These are phyloP conservation scores for Pilobolus umbonatus DNA, from an alignment of 192 early-diverging fungal species.

Conservation along the genomic window DNA sequence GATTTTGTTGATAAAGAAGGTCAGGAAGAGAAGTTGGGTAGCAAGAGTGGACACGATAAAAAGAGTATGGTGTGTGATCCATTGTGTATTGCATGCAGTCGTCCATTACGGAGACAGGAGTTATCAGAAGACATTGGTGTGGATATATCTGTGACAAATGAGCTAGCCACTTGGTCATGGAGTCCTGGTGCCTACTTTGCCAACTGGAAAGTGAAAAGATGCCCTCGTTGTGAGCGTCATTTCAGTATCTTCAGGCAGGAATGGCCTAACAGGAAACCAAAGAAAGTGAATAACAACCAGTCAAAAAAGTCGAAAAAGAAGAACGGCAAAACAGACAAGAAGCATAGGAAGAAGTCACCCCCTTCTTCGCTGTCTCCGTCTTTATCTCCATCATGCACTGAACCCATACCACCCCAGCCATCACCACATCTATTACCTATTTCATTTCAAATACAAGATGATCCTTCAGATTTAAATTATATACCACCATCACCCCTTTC, in stretches of 20 bases:
- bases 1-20: too few relatives aligned
- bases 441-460: slow-evolving; percentile 17
- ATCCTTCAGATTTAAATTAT: slow-evolving; percentile 11
- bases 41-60: not conserved
- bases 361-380: not conserved
- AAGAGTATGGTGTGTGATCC: not conserved
- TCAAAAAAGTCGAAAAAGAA: slow-evolving; percentile 3
- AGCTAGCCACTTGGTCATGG: slow-evolving; percentile 29
- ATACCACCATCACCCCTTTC: slow-evolving; percentile 10
- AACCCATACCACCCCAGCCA: not conserved
- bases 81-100: slow-evolving; percentile 21
- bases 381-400: not conserved
- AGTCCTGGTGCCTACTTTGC: slow-evolving; percentile 22
- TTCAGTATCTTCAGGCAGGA: slow-evolving; percentile 24
- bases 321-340: not conserved
- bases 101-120: slow-evolving; percentile 15
- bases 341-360: too few relatives aligned
- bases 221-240: slow-evolving; percentile 27
- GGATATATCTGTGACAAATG: slow-evolving; percentile 8
- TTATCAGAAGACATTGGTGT: slow-evolving; percentile 4
- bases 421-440: too few relatives aligned
- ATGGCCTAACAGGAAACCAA: slow-evolving; percentile 25
- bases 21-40: slow-evolving; percentile 13
- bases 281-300: slow-evolving; percentile 11
- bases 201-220: slow-evolving; percentile 23